phyloP scores from a whole-genome alignment of 345 rosid genomes.

The Sonneratia alba region DNA sequence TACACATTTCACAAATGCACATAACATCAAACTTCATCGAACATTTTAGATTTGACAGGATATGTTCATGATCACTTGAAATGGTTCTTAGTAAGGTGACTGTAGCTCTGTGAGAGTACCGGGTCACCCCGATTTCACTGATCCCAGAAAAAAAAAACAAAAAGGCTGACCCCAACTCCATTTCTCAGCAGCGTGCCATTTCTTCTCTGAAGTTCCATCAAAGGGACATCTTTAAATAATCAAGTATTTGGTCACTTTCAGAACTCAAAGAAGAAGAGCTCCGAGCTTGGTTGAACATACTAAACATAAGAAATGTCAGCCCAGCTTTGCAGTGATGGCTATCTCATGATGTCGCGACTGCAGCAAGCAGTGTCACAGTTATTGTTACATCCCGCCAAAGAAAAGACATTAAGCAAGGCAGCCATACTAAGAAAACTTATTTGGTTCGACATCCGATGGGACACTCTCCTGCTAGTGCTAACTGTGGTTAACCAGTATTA shows the following conservation, averaged over 20 bases:
- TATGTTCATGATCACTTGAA: constrained; percentile 43
- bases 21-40: constrained; percentile 47
- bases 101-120: constrained; percentile 92
- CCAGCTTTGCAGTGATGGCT: constrained; percentile 32
- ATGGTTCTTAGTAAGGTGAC: constrained; percentile 76
- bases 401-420: background rate
- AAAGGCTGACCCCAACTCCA: background rate
- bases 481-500: no score
- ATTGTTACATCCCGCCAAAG: constrained; percentile 55
- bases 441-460: background rate
- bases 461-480: background rate
- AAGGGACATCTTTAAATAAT: background rate
- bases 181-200: background rate
- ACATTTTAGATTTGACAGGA: constrained; percentile 21
- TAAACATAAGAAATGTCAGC: no score
- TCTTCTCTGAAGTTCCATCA: background rate
- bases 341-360: constrained; percentile 46
- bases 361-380: constrained; percentile 70
- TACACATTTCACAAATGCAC: no score
- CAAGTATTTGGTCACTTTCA: no score
- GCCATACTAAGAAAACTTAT: background rate
- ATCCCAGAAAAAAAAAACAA: no score
- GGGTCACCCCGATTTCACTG: constrained; percentile 20
- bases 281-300: no score
- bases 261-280: no score